Evolutionary conservation across 768 basidiomycete species (phyloP).

Genomic region (Pleurotus platypus): DNA sequence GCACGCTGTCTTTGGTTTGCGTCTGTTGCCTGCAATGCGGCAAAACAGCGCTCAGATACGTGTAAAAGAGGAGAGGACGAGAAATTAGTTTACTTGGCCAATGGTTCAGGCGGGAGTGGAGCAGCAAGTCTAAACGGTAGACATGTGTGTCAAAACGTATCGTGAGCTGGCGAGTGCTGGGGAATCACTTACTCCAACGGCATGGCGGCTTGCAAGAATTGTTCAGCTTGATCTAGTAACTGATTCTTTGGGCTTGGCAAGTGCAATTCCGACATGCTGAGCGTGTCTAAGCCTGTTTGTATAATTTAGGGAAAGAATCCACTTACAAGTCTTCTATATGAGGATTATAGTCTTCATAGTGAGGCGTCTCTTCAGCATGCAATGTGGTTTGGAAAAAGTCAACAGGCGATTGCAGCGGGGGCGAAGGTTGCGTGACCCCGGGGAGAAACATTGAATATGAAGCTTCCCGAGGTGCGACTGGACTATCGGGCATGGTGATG

Average conservation of each 20-base stretch:
- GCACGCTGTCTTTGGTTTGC: too few relatives aligned
- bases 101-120: slow-evolving; percentile 21
- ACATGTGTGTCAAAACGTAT: too few relatives aligned
- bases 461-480: not conserved
- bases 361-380: not conserved
- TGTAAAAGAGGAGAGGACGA: not conserved
- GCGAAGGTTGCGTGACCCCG: not conserved
- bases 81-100: not conserved
- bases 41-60: too few relatives aligned
- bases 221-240: slow-evolving; percentile 22
- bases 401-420: not conserved
- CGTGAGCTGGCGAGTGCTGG: not conserved
- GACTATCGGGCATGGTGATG: not conserved
- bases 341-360: not conserved
- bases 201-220: slow-evolving; percentile 36
- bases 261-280: slow-evolving; percentile 4
- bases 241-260: slow-evolving; percentile 12
- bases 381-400: not conserved
- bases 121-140: slow-evolving; percentile 25
- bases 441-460: not conserved
- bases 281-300: not conserved
- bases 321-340: slow-evolving; percentile 6
- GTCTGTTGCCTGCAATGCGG: too few relatives aligned
- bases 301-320: not conserved
- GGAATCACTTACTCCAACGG: slow-evolving; percentile 30